Evolutionary conservation across 2,329 filamentous ascomycete genomes (phyloP), one percentile per base, ranked within the genome.

Genomic region (Penicillium sumatraense): DNA sequence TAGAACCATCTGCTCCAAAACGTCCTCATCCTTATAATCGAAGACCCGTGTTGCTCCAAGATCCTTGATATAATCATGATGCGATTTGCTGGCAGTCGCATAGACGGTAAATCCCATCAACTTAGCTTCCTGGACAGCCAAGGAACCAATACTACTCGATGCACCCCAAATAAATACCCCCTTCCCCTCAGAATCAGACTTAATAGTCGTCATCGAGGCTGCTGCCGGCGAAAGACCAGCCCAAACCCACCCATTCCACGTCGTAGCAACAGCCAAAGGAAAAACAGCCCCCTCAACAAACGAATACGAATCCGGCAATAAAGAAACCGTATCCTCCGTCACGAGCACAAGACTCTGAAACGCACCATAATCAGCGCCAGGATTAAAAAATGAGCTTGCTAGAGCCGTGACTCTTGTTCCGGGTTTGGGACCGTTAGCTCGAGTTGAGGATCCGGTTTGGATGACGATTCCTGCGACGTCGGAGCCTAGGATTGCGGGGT

Each of bases 41-140:
- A 79, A 80, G 1, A 72, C 59, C 2, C 58, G 40, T 16, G 65
- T 65, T 3, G 77, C 76, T 3, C 77, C 78, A 1, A 79, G 66
- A 2, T 44, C 53, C 23, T 63, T 66, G 16, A 80, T 46, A 46
- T 72, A 72, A 6, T 67, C 51, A 47, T 57, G 57, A 44, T 59
- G 42, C 48, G 44, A 41, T n/a, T 26, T 5, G 38, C 54, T 54
- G n/a, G 54, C 54, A 3, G 57, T 54, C 2, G 57, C 54, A 46
- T 54, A 59, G 7, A 57, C 48, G 8, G 40, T 50, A 27, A 51
- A 59, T 2, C 57, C 57, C 20, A 54, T 45, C 23, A 52, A 26
- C 10, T 42, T 51, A 3, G 57, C 57, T 7, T 11, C 33, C 16
- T 59, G 57, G 10, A 59, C 51, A 8, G 50, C 57, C 26, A 59